Evolutionary conservation across 73 alveolate genomes (phyloP).

Genomic region (Paramecium sexaurelia): DNA sequence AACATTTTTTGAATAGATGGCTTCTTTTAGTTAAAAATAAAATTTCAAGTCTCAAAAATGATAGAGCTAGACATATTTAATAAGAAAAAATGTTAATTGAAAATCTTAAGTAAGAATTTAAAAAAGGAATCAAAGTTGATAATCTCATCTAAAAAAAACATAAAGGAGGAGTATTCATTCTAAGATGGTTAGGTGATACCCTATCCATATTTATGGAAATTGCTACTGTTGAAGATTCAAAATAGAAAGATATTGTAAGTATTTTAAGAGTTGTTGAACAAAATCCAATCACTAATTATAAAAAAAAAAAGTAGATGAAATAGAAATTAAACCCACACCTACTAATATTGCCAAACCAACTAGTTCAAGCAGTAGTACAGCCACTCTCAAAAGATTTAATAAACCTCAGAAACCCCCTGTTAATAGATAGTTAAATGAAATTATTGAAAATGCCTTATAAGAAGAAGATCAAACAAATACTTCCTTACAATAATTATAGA

Average conservation of each 20-base stretch:
- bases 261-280: neutral
- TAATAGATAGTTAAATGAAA: neutral
- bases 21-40: slow-evolving; percentile 40
- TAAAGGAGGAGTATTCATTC: slow-evolving; percentile 42
- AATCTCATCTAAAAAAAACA: slow-evolving; percentile 40
- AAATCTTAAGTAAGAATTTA: slow-evolving; percentile 16
- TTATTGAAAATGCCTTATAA: neutral
- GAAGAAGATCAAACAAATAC: neutral
- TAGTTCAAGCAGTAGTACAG: slow-evolving; percentile 44
- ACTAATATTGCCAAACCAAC: neutral
- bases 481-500: neutral
- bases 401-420: neutral
- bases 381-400: slow-evolving; percentile 2
- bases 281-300: neutral
- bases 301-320: neutral
- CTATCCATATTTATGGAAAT: slow-evolving; percentile 27
- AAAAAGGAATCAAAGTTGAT: slow-evolving; percentile 40
- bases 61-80: slow-evolving; percentile 50
- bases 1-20: slow-evolving; percentile 50
- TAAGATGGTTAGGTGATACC: slow-evolving; percentile 51
- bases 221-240: slow-evolving; percentile 42
- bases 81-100: slow-evolving; percentile 36
- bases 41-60: slow-evolving; percentile 45
- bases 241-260: neutral
- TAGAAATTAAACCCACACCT: neutral